Conservation (phyloP, 2,329 filamentous ascomycete species). For the Xylariaceae sp. region DNA sequence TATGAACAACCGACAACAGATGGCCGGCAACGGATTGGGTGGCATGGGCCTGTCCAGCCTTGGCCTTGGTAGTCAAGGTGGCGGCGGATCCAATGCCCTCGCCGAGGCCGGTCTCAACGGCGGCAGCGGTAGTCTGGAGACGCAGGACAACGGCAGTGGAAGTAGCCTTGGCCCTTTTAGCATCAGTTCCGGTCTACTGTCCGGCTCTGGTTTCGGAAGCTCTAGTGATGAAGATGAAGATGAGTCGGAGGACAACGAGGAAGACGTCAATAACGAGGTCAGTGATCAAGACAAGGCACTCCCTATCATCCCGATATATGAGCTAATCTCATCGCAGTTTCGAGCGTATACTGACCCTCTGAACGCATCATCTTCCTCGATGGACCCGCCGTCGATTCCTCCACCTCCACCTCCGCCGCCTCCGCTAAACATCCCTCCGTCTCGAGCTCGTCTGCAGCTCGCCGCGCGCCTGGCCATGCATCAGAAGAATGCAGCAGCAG, state of each 20-base stretch:
- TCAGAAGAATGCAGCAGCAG: constrained; percentile 54
- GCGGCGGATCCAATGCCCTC: constrained; percentile 60
- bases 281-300: constrained; percentile 30
- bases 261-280: constrained; percentile 67
- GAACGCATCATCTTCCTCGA: constrained; percentile 41
- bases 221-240: constrained; percentile 96
- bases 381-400: constrained; percentile 54
- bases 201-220: constrained; percentile 83
- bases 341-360: constrained; percentile 55
- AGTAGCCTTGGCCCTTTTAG: constrained; percentile 69
- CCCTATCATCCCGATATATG: not conserved
- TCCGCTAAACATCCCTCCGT: constrained; percentile 80
- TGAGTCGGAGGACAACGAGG: constrained; percentile 81
- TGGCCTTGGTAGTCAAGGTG: constrained; percentile 30
- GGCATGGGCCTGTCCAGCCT: constrained; percentile 46
- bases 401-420: constrained; percentile 65
- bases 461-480: constrained; percentile 80
- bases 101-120: constrained; percentile 79
- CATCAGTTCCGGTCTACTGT: constrained; percentile 67
- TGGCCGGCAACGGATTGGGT: constrained; percentile 43
- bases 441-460: constrained; percentile 81
- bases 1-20: constrained; percentile 69
- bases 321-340: constrained; percentile 39
- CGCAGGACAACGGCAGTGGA: constrained; percentile 56
- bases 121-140: constrained; percentile 53